These are phyloP conservation scores for Trichoderma polysporum DNA, from an alignment of 2,329 filamentous ascomycete genomes.

Conservation along the genomic window DNA sequence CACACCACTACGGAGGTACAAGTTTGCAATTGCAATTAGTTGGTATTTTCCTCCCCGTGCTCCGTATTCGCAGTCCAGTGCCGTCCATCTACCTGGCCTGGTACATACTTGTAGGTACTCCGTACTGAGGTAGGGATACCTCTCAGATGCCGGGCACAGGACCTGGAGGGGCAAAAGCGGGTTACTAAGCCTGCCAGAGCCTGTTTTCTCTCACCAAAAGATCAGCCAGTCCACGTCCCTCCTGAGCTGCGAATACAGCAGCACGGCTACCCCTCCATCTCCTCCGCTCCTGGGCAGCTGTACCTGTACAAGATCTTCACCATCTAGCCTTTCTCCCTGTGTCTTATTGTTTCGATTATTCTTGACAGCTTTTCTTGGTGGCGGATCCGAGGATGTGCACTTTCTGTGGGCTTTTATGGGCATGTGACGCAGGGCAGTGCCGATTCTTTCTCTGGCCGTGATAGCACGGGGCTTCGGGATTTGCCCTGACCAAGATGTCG, in stretches of 20 bases:
- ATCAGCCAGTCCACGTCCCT: neutral
- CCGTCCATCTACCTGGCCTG: too few species aligned
- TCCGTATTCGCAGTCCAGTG: conserved; percentile 4
- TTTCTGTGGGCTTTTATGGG: conserved; percentile 11
- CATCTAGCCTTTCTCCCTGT: neutral
- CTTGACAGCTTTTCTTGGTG: neutral
- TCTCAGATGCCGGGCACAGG: too few species aligned
- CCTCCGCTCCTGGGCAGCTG: neutral
- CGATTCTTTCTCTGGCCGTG: conserved; percentile 3
- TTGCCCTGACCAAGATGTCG: neutral
- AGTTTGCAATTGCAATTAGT: neutral
- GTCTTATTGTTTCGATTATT: neutral
- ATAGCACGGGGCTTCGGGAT: conserved; percentile 7
- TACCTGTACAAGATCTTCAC: conserved; percentile 1
- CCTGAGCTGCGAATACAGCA: neutral
- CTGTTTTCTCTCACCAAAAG: too few species aligned
- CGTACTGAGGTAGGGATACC: too few species aligned
- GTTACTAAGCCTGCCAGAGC: neutral
- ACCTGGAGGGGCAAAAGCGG: conserved; percentile 7
- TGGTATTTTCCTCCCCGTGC: too few species aligned
- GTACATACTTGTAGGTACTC: too few species aligned
- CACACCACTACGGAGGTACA: neutral
- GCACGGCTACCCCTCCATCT: neutral
- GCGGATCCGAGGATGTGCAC: neutral
- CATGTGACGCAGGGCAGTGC: conserved; percentile 13